phyloP scores from a whole-genome alignment of 768 basidiomycete species.

The Austroboletus festivus region DNA sequence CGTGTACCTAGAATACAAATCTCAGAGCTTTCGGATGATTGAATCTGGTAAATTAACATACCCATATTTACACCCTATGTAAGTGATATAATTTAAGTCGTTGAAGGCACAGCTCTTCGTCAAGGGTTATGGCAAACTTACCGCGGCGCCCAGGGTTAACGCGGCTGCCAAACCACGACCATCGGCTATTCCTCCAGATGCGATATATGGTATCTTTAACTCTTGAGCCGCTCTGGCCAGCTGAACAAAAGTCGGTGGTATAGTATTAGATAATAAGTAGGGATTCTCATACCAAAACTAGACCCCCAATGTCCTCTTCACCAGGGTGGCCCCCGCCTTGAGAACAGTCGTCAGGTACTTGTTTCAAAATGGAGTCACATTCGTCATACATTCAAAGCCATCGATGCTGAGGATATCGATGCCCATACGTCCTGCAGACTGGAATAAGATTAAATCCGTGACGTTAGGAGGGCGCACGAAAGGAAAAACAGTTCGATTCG shows the following conservation, averaged over 20 bases:
- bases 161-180: slow-evolving; percentile 80
- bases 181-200: slow-evolving; percentile 89
- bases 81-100: background rate
- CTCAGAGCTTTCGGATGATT: background rate
- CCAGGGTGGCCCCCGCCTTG: slow-evolving; percentile 93
- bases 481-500: slow-evolving; percentile 5
- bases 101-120: background rate
- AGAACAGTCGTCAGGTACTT: slow-evolving; percentile 6
- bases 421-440: slow-evolving; percentile 69
- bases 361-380: background rate
- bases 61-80: slow-evolving; percentile 84
- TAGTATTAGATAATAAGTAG: background rate
- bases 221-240: slow-evolving; percentile 85
- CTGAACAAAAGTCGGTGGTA: slow-evolving; percentile 35
- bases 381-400: slow-evolving; percentile 77
- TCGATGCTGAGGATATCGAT: slow-evolving; percentile 90
- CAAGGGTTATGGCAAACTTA: slow-evolving; percentile 35
- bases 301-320: slow-evolving; percentile 87
- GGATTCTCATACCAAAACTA: slow-evolving; percentile 61
- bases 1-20: slow-evolving; percentile 52
- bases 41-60: slow-evolving; percentile 8
- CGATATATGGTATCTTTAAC: slow-evolving; percentile 80
- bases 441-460: background rate
- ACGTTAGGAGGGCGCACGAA: background rate
- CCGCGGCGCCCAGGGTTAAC: slow-evolving; percentile 75